Conservation (phyloP, 78 protist species). For the Tieghemostelium lacteum region DNA sequence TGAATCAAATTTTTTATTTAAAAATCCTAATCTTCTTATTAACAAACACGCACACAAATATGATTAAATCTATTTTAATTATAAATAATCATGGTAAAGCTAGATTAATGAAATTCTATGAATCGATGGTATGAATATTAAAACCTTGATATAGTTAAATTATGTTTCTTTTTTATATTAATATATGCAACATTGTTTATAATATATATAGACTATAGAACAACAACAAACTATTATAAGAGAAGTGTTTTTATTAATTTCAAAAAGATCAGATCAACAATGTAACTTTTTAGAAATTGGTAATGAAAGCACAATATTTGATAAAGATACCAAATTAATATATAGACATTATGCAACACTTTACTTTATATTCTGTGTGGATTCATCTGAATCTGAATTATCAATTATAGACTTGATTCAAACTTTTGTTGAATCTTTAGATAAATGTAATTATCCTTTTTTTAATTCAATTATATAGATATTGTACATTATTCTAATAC, state of each 20-base stretch:
- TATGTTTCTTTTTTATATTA: not conserved
- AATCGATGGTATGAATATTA: slow-evolving; percentile 55
- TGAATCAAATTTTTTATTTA: not conserved
- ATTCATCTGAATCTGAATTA: slow-evolving; percentile 92
- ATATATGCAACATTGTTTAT: not conserved
- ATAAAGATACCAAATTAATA: slow-evolving; percentile 88
- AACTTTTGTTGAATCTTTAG: slow-evolving; percentile 98
- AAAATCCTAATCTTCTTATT: not conserved
- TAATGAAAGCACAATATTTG: slow-evolving; percentile 32
- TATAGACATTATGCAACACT: slow-evolving; percentile 97
- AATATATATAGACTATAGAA: slow-evolving; percentile 65
- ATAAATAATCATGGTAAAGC: slow-evolving; percentile 95
- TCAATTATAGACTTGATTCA: slow-evolving; percentile 93
- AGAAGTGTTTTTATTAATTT: slow-evolving; percentile 84
- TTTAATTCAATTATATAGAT: not conserved
- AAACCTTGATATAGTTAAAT: not conserved
- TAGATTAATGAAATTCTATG: slow-evolving; percentile 93
- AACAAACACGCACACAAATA: slow-evolving; percentile 9
- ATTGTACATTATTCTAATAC: not conserved
- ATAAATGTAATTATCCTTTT: slow-evolving; percentile 66
- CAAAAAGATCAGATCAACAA: slow-evolving; percentile 89
- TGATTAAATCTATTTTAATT: slow-evolving; percentile 91
- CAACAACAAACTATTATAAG: slow-evolving; percentile 87
- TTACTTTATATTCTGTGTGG: slow-evolving; percentile 93
- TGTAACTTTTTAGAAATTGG: slow-evolving; percentile 94